Conservation (phyloP, 2,329 filamentous ascomycete species). For the Colletotrichum liaoningense region DNA sequence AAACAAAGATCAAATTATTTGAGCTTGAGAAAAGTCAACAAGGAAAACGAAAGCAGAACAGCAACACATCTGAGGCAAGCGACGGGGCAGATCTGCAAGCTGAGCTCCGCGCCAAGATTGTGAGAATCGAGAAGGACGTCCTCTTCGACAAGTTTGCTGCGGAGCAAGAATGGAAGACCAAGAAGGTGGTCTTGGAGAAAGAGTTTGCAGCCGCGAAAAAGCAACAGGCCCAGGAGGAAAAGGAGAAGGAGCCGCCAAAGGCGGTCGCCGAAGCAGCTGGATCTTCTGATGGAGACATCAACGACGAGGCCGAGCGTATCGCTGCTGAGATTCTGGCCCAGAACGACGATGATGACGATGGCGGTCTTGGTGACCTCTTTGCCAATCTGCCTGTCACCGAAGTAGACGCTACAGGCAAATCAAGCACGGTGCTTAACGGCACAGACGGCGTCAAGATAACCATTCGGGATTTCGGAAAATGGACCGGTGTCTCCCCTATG, state of each 20-base stretch:
- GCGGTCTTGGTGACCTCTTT: constrained; percentile 66
- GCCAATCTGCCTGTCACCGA: constrained; percentile 70
- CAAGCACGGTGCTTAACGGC: constrained; percentile 65
- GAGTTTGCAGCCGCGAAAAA: constrained; percentile 66
- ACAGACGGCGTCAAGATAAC: constrained; percentile 66
- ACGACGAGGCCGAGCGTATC: constrained; percentile 67
- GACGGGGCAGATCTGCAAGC: constrained; percentile 66
- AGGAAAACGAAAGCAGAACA: constrained; percentile 54
- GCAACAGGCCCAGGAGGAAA: constrained; percentile 47
- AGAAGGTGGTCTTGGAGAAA: constrained; percentile 70
- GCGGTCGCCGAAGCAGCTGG: constrained; percentile 38
- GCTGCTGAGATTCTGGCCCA: constrained; percentile 69
- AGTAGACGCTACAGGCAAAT: constrained; percentile 69
- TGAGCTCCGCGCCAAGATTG: constrained; percentile 79
- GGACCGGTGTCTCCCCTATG: constrained; percentile 80
- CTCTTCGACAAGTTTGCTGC: constrained; percentile 77
- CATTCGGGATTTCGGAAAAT: constrained; percentile 87
- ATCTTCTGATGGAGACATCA: constrained; percentile 59
- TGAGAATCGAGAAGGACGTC: constrained; percentile 81
- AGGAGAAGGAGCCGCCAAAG: constrained; percentile 37
- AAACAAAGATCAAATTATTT: constrained; percentile 77
- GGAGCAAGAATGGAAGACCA: constrained; percentile 72
- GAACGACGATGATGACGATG: constrained; percentile 66
- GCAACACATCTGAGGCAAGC: constrained; percentile 46
- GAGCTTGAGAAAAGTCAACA: constrained; percentile 64